Evolutionary conservation across 2,329 filamentous ascomycete species (phyloP).

Genomic region (Nectriaceae sp.): DNA sequence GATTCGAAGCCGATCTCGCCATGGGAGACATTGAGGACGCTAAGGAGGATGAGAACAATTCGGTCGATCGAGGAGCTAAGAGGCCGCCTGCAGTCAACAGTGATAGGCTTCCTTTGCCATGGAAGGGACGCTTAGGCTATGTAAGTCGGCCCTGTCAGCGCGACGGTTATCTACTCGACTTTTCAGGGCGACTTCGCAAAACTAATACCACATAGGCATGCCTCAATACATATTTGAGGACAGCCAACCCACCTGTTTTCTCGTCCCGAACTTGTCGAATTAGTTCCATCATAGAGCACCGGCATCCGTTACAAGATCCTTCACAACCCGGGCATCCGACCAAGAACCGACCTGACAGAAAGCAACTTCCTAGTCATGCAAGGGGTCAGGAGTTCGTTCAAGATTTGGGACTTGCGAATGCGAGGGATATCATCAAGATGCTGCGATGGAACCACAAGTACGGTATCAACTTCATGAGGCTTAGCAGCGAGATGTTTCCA

Average conservation of each 20-base stretch:
- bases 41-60: constrained; percentile 21
- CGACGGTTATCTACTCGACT: constrained; percentile 11
- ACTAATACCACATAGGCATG: constrained; percentile 83
- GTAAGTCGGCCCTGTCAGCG: constrained; percentile 49
- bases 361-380: constrained; percentile 64
- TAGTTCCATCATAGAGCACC: constrained; percentile 84
- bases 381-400: constrained; percentile 76
- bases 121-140: constrained; percentile 88
- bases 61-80: constrained; percentile 39
- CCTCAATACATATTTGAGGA: constrained; percentile 86
- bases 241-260: constrained; percentile 81
- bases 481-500: constrained; percentile 96
- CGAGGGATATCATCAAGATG: constrained; percentile 81
- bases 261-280: constrained; percentile 91
- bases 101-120: constrained; percentile 79
- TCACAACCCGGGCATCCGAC: constrained; percentile 75
- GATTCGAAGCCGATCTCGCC: constrained; percentile 23
- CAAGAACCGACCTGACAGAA: constrained; percentile 83
- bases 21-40: constrained; percentile 20
- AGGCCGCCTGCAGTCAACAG: constrained; percentile 81
- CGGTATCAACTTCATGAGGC: constrained; percentile 86
- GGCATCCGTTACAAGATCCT: constrained; percentile 77
- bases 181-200: background rate
- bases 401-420: constrained; percentile 77
- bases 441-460: constrained; percentile 90